A percentile compares a stretch with the other conserved stretches of the same genome.
These are phyloP conservation scores for Kingdonia uniflora DNA, from an alignment of 164 flowering plant species.

Conservation along the genomic window DNA sequence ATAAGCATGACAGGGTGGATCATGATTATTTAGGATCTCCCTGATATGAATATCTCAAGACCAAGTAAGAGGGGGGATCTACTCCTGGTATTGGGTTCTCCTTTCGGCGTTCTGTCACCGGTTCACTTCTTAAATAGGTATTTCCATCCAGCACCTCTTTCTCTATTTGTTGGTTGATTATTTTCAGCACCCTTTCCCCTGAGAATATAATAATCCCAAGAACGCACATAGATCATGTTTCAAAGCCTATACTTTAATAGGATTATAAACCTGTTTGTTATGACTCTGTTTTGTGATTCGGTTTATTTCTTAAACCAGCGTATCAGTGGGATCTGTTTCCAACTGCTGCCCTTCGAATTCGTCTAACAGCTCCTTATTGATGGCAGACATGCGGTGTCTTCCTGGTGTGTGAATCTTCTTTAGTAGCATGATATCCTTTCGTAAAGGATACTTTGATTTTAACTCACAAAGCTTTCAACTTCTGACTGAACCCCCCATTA, in stretches of 20 bases:
- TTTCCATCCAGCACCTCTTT: not conserved
- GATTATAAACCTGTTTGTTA: too few species aligned
- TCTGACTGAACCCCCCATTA: too few species aligned
- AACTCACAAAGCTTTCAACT: too few species aligned
- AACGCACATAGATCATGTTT: not conserved
- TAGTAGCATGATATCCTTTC: too few species aligned
- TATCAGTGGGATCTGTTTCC: constrained; percentile 67
- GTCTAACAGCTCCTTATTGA: constrained; percentile 42
- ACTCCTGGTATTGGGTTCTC: constrained; percentile 83
- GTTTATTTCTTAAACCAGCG: constrained; percentile 38
- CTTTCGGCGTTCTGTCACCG: constrained; percentile 94
- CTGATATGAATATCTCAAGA: constrained; percentile 24
- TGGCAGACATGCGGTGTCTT: constrained; percentile 92
- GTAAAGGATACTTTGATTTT: too few species aligned
- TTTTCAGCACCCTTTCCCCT: not conserved
- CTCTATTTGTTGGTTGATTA: not conserved
- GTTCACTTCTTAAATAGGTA: constrained; percentile 90
- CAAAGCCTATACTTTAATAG: too few species aligned
- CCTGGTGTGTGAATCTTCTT: constrained; percentile 54
- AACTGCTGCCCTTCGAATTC: constrained; percentile 63
- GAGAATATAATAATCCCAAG: not conserved
- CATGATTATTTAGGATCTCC: constrained; percentile 42
- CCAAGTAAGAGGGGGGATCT: constrained; percentile 51
- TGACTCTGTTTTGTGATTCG: not conserved
- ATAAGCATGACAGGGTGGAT: constrained; percentile 19